Evolutionary conservation across 2,329 filamentous ascomycete species (phyloP).

Genomic region (Ascochyta rabiei): DNA sequence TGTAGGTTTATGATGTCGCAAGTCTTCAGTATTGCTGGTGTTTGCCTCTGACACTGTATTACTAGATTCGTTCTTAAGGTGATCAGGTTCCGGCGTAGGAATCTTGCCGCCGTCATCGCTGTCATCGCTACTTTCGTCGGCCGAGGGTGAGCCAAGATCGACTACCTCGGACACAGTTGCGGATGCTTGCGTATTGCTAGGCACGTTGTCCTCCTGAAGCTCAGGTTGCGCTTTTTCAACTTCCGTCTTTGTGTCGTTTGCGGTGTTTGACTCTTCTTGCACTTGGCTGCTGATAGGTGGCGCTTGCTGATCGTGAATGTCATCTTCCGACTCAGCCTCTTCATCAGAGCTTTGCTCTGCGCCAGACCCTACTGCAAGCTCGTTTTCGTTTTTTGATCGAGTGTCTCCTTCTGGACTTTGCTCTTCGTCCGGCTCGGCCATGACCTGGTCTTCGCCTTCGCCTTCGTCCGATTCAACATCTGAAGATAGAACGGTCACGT

Average conservation of each 20-base stretch:
- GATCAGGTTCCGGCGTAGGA: neutral
- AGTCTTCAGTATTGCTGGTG: neutral
- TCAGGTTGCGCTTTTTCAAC: neutral
- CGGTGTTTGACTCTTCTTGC: neutral
- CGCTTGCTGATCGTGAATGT: neutral
- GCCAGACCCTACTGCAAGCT: neutral
- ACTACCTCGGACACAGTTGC: slow-evolving; percentile 23
- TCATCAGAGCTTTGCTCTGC: neutral
- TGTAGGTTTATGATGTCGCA: neutral
- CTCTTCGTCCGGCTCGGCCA: neutral
- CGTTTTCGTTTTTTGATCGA: neutral
- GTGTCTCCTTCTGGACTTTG: neutral
- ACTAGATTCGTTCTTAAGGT: neutral
- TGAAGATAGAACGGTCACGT: neutral
- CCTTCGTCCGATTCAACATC: neutral
- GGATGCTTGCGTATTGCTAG: slow-evolving; percentile 7
- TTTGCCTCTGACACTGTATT: neutral
- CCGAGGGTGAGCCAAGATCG: slow-evolving; percentile 31
- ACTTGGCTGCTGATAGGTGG: neutral
- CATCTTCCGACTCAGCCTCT: neutral
- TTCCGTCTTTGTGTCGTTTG: neutral
- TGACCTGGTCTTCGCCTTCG: neutral
- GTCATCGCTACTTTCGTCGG: slow-evolving; percentile 4
- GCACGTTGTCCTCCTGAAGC: neutral
- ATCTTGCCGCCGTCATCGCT: neutral